Evolutionary conservation across 495 filamentous ascomycete species (phyloP), one percentile per base, ranked within the genome.

Genomic region (Penicillium malachiteum): DNA sequence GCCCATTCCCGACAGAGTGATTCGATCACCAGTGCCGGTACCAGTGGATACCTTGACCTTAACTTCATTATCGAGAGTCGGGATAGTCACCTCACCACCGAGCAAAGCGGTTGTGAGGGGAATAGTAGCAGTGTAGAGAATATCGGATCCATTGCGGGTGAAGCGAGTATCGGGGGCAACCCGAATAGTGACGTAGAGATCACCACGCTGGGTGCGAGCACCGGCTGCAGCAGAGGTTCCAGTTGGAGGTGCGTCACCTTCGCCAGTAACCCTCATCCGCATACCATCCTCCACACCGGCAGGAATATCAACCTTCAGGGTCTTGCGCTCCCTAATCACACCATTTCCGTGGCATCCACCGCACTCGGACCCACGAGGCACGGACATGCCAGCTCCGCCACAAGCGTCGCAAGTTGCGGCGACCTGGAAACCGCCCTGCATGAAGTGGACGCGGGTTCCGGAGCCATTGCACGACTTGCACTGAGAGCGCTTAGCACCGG

Each of bases 251-350:
- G 90, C 85, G 68, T 98, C 92, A 51, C 94, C 94, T 67, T 96
- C 91, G 6, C 86, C 87, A 41, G 78, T 76, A 14, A 98, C 78
- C 45, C 89, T 80, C 62, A 98, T 69, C 42, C 88, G 82, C 92
- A 97, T 96, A 38, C 94, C 92, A 74, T 97, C 93, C 61, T 96
- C 94, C 34, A 98, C 87, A 58, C 94, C 94, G 12, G 87, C 89
- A 13, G 94, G 94, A 47, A 98, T 96, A 59, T 97, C 92, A 16
- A 97, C 80, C 41, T 78, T 85, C 48, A 97, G 78, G 7, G 87
- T 89, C 74, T 90, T 89, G 21, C 84, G 77, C 58, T 93, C 90
- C 53, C 88, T 78, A 7, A 85, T 73, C 21, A 91, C 90, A 38
- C 94, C 95, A 50, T 87, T 81, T 26, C 94, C 94, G 35, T 71